Base-by-base conservation (phyloP, 2,329 filamentous ascomycete species). In the Talaromyces sp. region DNA sequence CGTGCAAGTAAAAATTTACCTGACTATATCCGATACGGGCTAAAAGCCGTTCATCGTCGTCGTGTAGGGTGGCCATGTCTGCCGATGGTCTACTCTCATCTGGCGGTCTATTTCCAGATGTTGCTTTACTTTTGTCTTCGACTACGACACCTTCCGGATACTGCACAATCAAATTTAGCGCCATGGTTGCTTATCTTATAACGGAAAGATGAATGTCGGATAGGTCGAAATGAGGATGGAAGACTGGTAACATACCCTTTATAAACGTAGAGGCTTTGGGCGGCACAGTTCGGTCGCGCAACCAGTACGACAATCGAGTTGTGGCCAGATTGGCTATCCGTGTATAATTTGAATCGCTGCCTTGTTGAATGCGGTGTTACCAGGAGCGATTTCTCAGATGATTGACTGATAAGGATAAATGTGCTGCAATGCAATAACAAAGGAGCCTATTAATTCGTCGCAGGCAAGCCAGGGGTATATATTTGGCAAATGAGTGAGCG, bases 11-110 rank as follows among this genome's bases (percentile, higher is more conserved):
- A n/a, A 63, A n/a, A 27, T 19, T 14, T 76, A 87, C 86, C 76
- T 88, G 86, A 69, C 83, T 85, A 72, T 89, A 89, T 35, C 86
- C 86, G 70, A 88, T 88, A 63, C 84, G 82, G 64, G 85, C 85
- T 22, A 89, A 78, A 33, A 88, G 75, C 43, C 84, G 81, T 72
- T 87, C 86, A 66, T 89, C 86, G 60, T 87, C 84, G 70, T 88
- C 81, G 43, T 81, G 75, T 66, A 85, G 84, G 7, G 73, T 72
- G 11, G 76, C 73, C 78, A 80, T 80, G 33, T 70, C 37, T n/a
- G 70, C 59, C 22, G 62, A 27, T 52, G n/a, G 24, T 35, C 39
- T 43, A 58, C 19, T 58, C 11, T 63, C 39, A 41, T 56, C 45
- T 45, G 57, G 35, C 7, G 47, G 57, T 22, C 56, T 59, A 24